A percentile compares a stretch with the other conserved stretches of the same genome.
These are phyloP conservation scores for Fraxinus floribunda DNA, from an alignment of 305 asterid genomes.

Conservation along the genomic window DNA sequence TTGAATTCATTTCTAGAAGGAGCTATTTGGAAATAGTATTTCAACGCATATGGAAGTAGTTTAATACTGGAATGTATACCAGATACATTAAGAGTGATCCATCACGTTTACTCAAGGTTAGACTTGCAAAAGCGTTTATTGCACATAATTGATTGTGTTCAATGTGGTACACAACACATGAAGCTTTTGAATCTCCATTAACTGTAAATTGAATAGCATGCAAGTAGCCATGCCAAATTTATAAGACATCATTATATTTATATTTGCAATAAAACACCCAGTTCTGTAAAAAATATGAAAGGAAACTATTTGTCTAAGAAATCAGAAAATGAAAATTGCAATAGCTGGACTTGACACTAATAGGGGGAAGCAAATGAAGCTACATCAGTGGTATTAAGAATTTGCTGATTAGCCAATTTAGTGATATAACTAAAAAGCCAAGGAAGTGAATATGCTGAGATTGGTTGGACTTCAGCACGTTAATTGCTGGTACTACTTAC, in stretches of 20 bases:
- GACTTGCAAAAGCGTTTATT: not conserved
- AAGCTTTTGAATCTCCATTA: not conserved
- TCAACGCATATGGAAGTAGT: not conserved
- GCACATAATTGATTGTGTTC: not conserved
- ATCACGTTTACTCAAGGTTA: not conserved
- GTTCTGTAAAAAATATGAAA: not conserved
- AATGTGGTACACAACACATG: not conserved
- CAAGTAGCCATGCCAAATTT: not conserved
- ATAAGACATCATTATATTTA: not conserved
- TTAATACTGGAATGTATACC: not conserved
- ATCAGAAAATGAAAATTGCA: not conserved
- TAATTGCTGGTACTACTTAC: constrained; percentile 11
- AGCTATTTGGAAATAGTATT: not conserved
- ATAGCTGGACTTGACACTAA: not conserved
- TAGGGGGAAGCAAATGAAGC: not conserved
- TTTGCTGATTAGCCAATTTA: not conserved
- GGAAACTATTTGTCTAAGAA: not conserved
- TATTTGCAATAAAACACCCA: not conserved
- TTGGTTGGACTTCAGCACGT: not conserved
- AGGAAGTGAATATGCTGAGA: not conserved
- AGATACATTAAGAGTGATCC: not conserved
- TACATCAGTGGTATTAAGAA: not conserved
- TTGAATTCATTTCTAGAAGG: not conserved
- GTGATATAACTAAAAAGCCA: not conserved
- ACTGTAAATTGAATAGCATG: not conserved